phyloP scores from a whole-genome alignment of 192 early-diverging fungal species.

The Mortierella antarctica region DNA sequence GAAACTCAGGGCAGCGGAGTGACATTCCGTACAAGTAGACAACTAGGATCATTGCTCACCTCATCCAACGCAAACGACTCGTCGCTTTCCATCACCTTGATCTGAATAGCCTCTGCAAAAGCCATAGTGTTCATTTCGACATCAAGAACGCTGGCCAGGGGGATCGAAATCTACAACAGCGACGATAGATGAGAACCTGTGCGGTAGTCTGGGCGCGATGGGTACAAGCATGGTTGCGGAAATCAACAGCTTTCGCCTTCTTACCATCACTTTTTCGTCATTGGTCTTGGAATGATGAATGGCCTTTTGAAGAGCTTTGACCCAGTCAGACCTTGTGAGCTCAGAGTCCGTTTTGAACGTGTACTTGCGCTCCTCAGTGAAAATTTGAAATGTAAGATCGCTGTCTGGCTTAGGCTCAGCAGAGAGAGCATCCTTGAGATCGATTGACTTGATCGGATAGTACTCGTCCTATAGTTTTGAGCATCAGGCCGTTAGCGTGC shows the following conservation, averaged over 20 bases:
- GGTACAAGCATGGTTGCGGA: background rate
- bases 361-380: slow-evolving; percentile 62
- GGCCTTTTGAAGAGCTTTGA: slow-evolving; percentile 64
- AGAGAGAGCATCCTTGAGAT: slow-evolving; percentile 67
- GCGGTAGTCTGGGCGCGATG: background rate
- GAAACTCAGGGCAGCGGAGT: background rate
- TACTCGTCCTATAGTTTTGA: slow-evolving; percentile 59
- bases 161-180: slow-evolving; percentile 58
- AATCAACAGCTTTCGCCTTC: background rate
- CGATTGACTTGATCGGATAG: slow-evolving; percentile 67
- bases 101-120: slow-evolving; percentile 62
- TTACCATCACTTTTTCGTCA: slow-evolving; percentile 66
- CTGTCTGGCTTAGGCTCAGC: slow-evolving; percentile 57
- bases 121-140: slow-evolving; percentile 63
- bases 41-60: slow-evolving; percentile 31
- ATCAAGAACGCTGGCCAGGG: slow-evolving; percentile 64
- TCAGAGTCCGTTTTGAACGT: slow-evolving; percentile 69
- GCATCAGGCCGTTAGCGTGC: background rate
- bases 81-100: slow-evolving; percentile 63
- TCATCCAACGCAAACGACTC: slow-evolving; percentile 68
- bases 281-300: slow-evolving; percentile 68
- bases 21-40: background rate
- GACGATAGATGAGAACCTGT: too few species aligned
- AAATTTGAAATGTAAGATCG: slow-evolving; percentile 58
- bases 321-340: slow-evolving; percentile 65